phyloP scores from a whole-genome alignment of 768 basidiomycete species.

The Tylopilus balloui region DNA sequence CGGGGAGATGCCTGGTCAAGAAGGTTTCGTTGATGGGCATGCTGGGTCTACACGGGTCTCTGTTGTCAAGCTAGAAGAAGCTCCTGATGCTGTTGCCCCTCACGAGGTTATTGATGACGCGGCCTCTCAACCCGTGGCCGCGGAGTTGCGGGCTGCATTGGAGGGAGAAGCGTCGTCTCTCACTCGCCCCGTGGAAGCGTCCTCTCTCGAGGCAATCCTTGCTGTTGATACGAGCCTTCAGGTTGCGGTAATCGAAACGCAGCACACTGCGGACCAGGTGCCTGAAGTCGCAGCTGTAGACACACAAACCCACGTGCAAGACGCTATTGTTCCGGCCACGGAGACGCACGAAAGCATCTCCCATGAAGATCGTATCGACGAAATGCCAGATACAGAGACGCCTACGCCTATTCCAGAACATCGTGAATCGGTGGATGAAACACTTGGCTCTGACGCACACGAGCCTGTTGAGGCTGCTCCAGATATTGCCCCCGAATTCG shows the following conservation, averaged over 20 bases:
- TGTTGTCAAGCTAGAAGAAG: not conserved
- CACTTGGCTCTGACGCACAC: not conserved
- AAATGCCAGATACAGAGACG: not conserved
- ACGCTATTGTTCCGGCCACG: not conserved
- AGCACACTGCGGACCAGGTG: constrained; percentile 7
- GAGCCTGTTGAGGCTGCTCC: not conserved
- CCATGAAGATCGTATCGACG: not conserved
- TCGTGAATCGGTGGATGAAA: constrained; percentile 5
- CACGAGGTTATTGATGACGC: not conserved
- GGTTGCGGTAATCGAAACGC: not conserved
- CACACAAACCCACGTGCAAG: not conserved
- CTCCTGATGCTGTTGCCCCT: not conserved
- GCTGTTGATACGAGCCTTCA: not conserved
- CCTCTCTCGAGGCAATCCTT: not conserved
- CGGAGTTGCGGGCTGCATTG: constrained; percentile 5
- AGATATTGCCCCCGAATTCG: not conserved
- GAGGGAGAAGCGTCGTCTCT: not conserved
- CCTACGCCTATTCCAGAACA: not conserved
- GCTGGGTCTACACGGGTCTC: not conserved
- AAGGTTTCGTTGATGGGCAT: not conserved
- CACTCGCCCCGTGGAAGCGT: not conserved
- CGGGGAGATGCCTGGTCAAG: constrained; percentile 16
- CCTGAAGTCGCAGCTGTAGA: not conserved
- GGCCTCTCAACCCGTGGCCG: not conserved
- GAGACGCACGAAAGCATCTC: not conserved